phyloP scores from a whole-genome alignment of 352 stramenopile species.

The Pythium myriotylum region DNA sequence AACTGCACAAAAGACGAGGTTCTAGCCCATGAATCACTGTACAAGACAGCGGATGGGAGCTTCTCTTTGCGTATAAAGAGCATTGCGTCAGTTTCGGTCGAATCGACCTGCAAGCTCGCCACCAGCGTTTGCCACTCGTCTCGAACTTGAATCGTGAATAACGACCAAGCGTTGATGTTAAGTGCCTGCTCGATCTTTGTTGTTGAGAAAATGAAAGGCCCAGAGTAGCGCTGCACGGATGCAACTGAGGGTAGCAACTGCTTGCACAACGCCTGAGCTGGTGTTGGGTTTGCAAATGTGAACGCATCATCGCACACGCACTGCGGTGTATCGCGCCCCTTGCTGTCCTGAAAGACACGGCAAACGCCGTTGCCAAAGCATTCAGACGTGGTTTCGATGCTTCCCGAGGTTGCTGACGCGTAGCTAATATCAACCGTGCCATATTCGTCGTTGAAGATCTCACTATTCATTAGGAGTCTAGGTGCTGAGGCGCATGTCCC shows the following conservation, averaged over 20 bases:
- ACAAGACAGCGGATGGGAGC: conserved; percentile 38
- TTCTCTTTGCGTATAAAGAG: conserved; percentile 72
- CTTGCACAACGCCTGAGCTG: conserved; percentile 59
- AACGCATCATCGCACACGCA: conserved; percentile 75
- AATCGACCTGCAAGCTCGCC: conserved; percentile 42
- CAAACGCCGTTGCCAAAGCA: conserved; percentile 81
- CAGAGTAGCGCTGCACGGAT: conserved; percentile 56
- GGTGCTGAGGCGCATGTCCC: conserved; percentile 37
- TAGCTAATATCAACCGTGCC: background rate
- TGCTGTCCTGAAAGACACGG: conserved; percentile 27
- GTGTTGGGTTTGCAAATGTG: conserved; percentile 44
- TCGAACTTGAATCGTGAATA: conserved; percentile 62
- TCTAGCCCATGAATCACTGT: conserved; percentile 13
- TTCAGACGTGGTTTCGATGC: too few species aligned
- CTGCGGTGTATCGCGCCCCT: conserved; percentile 36
- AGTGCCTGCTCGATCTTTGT: conserved; percentile 50
- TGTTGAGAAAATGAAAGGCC: conserved; percentile 46
- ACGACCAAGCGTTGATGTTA: conserved; percentile 47
- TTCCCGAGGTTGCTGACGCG: conserved; percentile 49
- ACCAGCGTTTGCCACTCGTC: conserved; percentile 67
- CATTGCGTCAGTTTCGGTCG: conserved; percentile 61
- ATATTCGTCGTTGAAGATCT: conserved; percentile 1
- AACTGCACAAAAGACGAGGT: conserved; percentile 43
- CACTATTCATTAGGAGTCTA: background rate
- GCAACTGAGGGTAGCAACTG: conserved; percentile 57